These are phyloP conservation scores for Euphorbia schlechtendalii DNA, from an alignment of 441 rosid species.

Conservation along the genomic window DNA sequence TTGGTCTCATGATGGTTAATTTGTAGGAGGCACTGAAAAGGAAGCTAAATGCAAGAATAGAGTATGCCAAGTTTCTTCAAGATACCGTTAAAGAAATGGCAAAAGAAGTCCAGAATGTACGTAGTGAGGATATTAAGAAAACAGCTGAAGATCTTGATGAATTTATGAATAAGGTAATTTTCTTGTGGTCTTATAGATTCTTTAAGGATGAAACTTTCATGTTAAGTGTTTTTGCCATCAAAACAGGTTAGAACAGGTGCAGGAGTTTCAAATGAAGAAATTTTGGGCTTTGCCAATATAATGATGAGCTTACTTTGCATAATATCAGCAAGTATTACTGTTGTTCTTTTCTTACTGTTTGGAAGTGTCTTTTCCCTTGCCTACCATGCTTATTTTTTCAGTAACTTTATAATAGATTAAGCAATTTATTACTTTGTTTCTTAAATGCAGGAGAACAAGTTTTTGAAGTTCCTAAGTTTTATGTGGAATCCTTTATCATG, in stretches of 20 bases:
- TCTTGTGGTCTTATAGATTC: background rate
- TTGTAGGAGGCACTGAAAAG: slow-evolving; percentile 85
- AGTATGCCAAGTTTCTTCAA: slow-evolving; percentile 91
- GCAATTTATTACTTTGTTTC: slow-evolving; percentile 24
- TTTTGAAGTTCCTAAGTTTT: too few species aligned
- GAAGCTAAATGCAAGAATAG: slow-evolving; percentile 81
- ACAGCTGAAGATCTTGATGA: slow-evolving; percentile 41
- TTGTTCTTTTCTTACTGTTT: slow-evolving; percentile 11
- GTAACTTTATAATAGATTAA: slow-evolving; percentile 7
- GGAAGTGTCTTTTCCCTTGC: slow-evolving; percentile 1
- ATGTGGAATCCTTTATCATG: too few species aligned
- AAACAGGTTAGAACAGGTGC: slow-evolving; percentile 72
- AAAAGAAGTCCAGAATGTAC: slow-evolving; percentile 73
- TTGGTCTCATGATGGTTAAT: slow-evolving; percentile 20
- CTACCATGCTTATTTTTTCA: slow-evolving; percentile 14
- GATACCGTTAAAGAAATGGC: slow-evolving; percentile 96
- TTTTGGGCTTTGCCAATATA: slow-evolving; percentile 84
- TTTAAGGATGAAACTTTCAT: background rate
- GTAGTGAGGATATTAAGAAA: slow-evolving; percentile 30
- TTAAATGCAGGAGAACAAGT: slow-evolving; percentile 47
- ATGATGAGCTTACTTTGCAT: slow-evolving; percentile 82
- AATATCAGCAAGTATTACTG: slow-evolving; percentile 65
- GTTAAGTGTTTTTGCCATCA: slow-evolving; percentile 9
- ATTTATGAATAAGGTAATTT: slow-evolving; percentile 69
- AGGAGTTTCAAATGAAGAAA: slow-evolving; percentile 63